Evolutionary conservation across 1,284 basidiomycete species (phyloP), one percentile per base, ranked within the genome.

Genomic region (Pisolithus thermaeus): DNA sequence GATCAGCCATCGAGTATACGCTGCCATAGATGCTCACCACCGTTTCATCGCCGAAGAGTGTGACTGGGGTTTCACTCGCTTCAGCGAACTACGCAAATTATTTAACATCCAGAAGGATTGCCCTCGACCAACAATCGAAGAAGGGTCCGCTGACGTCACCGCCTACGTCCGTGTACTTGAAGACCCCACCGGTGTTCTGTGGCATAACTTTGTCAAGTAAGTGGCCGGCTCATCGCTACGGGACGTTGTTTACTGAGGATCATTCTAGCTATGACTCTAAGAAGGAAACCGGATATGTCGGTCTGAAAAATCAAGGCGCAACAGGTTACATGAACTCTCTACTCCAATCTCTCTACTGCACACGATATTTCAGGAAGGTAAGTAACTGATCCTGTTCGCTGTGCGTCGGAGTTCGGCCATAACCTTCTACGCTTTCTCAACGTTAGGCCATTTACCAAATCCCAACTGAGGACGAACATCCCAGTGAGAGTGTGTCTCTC

Each of bases 291-390:
- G 97, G 97, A 42, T 96, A 83, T 67, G 97, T 99, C 54, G 97
- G 97, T 4, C 73, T 99, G 63, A 99, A 99, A 76, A 99, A 99
- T 68, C 97, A 99, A 71, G 97, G 97, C 50, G 97, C 97, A 42
- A 99, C 97, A 46, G 99, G 97, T 75, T 99, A 99, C 74, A 99
- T 99, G 97, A 99, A 99, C 73, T 99, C 97, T 28, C 79, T 99
- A 14, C 80, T 99, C 18, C 97, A 99, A 69, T 99, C 96, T 8
- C 76, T 99, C 20, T 99, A 80, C 73, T 97, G 94, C 73, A 99
- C 97, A 30, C 86, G 87, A 59, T 95, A 91, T 69, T 99, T 98
- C 78, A 87, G 97, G 68, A 93, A 85, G 77, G 92, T 88, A 57
- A 60, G 80, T 69, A 11, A 7, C 27, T 6, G n/a, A 28, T 3